phyloP scores from a whole-genome alignment of 495 filamentous ascomycete species.

The Extremus antarcticus region DNA sequence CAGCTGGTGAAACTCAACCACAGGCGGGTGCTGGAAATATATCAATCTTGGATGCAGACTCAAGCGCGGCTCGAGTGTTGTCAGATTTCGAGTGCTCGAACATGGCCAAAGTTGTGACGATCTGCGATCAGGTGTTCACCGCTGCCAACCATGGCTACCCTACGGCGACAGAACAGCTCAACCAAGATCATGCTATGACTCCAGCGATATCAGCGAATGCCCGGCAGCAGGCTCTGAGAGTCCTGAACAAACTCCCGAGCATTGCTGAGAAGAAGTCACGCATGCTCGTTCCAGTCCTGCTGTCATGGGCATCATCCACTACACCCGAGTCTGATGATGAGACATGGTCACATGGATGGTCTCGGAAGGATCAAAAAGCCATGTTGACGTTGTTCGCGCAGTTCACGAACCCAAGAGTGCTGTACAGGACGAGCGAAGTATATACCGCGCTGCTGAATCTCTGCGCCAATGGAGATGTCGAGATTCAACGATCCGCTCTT shows the following conservation, averaged over 20 bases:
- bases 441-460: constrained; percentile 61
- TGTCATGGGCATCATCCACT: constrained; percentile 52
- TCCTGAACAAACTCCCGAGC: constrained; percentile 59
- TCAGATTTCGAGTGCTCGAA: constrained; percentile 79
- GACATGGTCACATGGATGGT: constrained; percentile 33
- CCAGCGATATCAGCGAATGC: constrained; percentile 19
- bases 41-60: constrained; percentile 2
- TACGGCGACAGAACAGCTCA: constrained; percentile 32
- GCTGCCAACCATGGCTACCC: constrained; percentile 4
- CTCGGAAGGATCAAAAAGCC: constrained; percentile 65
- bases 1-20: constrained; percentile 32
- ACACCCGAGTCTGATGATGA: constrained; percentile 31
- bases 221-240: constrained; percentile 65
- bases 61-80: constrained; percentile 11
- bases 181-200: constrained; percentile 40
- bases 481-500: constrained; percentile 73
- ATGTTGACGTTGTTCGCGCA: constrained; percentile 73
- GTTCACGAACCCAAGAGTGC: constrained; percentile 71
- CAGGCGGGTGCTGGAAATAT: constrained; percentile 10
- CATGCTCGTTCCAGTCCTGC: constrained; percentile 69
- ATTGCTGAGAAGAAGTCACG: constrained; percentile 80
- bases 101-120: constrained; percentile 33
- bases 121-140: constrained; percentile 16
- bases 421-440: constrained; percentile 69
- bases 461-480: constrained; percentile 74